Conservation (phyloP, 208 protist species). For the Crithidia bombi region DNA sequence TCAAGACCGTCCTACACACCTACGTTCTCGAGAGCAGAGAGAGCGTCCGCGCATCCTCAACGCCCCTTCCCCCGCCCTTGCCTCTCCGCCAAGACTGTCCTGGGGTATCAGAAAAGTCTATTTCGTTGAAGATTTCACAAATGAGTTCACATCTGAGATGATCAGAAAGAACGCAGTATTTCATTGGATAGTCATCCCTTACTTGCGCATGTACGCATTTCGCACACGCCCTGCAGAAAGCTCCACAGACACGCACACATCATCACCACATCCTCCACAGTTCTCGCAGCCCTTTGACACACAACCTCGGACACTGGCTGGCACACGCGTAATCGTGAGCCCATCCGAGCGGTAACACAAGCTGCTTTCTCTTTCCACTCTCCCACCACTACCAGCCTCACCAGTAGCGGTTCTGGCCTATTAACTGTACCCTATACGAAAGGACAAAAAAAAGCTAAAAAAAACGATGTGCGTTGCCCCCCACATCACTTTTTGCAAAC, state of each 20-base stretch:
- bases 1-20: too few relatives aligned
- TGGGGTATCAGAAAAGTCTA: slow-evolving; percentile 13
- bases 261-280: not conserved
- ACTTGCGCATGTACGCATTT: not conserved
- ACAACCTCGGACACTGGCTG: slow-evolving; percentile 47
- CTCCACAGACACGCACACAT: slow-evolving; percentile 15
- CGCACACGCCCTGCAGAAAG: not conserved
- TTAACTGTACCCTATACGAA: too few relatives aligned
- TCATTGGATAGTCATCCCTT: slow-evolving; percentile 31
- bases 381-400: too few relatives aligned
- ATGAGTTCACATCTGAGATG: slow-evolving; percentile 19
- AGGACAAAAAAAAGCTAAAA: not conserved
- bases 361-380: too few relatives aligned
- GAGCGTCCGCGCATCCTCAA: too few relatives aligned
- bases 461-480: too few relatives aligned
- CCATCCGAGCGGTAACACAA: slow-evolving; percentile 78
- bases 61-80: too few relatives aligned
- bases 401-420: not conserved
- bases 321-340: slow-evolving; percentile 5
- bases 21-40: too few relatives aligned
- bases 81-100: not conserved
- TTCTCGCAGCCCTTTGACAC: slow-evolving; percentile 76
- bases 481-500: too few relatives aligned
- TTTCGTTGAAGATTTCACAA: slow-evolving; percentile 31
- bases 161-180: slow-evolving; percentile 44